Evolutionary conservation across 164 flowering plant genomes (phyloP), one percentile per base, ranked within the genome.

Genomic region (Warburgia ugandensis): DNA sequence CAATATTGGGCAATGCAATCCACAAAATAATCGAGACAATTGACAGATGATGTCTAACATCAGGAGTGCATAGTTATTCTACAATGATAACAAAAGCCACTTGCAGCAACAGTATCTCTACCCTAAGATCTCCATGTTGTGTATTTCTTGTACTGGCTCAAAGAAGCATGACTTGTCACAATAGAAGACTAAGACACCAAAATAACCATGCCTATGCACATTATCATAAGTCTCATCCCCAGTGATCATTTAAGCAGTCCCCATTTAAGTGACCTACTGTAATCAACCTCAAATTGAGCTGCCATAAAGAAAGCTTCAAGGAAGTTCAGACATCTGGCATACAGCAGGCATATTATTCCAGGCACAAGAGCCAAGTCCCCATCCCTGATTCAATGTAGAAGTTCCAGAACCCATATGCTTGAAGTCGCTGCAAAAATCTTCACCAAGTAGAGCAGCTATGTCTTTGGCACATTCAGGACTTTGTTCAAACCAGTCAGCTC

Each of bases 271-370:
- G n/a, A n/a, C n/a, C n/a, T n/a, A n/a, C n/a, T n/a, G n/a, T n/a
- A n/a, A n/a, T n/a, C n/a, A n/a, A n/a, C n/a, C n/a, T n/a, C n/a
- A n/a, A n/a, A n/a, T n/a, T n/a, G n/a, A n/a, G n/a, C n/a, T n/a
- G n/a, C n/a, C n/a, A n/a, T n/a, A n/a, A n/a, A n/a, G n/a, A 31
- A 10, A 14, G 21, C 14, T 17, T 64, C 60, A 54, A 40, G 69
- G 85, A 50, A 55, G 60, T 43, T 73, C 73, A 31, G 75, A 70
- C 71, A 70, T 68, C 41, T 73, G 80, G 54, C 74, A 70, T 25
- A 66, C 79, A 32, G 77, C 63, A 45, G 85, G 81, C 79, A 82
- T 72, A 67, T 64, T 77, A 41, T 71, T 75, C 89, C 84, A 78
- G 5, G 65, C 39, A 46, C 51, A 63, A 40, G 62, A 61, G 42